Conservation (phyloP, 768 basidiomycete genomes). For the Baorangia bicolor region DNA sequence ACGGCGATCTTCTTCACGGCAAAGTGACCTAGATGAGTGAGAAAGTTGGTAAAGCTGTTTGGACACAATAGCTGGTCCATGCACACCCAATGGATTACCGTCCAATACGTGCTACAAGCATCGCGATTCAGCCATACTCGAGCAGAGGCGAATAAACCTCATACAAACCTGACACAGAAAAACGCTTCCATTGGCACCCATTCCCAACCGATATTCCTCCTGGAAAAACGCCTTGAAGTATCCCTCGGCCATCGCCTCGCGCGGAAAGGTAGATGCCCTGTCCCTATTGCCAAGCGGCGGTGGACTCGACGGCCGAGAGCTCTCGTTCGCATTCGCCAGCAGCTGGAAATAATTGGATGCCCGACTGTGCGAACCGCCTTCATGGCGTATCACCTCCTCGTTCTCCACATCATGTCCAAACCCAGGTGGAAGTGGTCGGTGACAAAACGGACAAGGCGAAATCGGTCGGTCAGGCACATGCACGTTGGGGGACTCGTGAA, state of each 20-base stretch:
- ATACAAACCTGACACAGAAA: constrained; percentile 76
- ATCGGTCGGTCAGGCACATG: constrained; percentile 23
- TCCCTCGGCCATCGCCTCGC: constrained; percentile 82
- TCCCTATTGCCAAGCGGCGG: constrained; percentile 28
- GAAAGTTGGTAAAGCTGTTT: background rate
- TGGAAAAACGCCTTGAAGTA: constrained; percentile 93
- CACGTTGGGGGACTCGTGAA: constrained; percentile 38
- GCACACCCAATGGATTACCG: constrained; percentile 74
- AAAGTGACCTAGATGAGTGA: constrained; percentile 59
- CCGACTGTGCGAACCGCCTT: constrained; percentile 48
- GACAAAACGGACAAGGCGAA: constrained; percentile 71
- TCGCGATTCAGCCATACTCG: constrained; percentile 1
- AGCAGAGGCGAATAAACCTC: background rate
- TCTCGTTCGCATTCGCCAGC: constrained; percentile 70
- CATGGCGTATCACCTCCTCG: constrained; percentile 32
- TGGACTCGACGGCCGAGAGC: constrained; percentile 51
- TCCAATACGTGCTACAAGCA: constrained; percentile 73
- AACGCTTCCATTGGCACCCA: constrained; percentile 94
- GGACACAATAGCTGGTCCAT: background rate
- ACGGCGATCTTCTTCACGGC: constrained; percentile 98
- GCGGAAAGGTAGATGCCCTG: constrained; percentile 46
- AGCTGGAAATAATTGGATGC: constrained; percentile 82
- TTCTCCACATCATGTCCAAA: constrained; percentile 33
- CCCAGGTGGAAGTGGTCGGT: constrained; percentile 52
- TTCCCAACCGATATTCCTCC: constrained; percentile 85